Evolutionary conservation across 768 basidiomycete species (phyloP), one percentile per base, ranked within the genome.

Genomic region (Hygrocybe coccinea): DNA sequence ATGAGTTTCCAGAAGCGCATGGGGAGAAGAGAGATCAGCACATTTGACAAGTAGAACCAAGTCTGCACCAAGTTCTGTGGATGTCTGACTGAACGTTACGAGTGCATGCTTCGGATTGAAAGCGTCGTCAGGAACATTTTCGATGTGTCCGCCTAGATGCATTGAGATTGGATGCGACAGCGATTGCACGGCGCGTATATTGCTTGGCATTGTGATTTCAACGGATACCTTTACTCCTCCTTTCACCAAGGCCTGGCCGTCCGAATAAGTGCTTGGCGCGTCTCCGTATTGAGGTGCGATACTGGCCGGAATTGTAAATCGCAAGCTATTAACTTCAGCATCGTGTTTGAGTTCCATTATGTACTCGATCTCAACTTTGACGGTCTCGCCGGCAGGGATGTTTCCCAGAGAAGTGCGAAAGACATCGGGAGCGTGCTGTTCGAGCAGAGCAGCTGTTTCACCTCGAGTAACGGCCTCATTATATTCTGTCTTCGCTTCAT

Each of bases 21-120:
- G 44, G 7, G 44, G 44, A 22, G 44, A 46, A 22, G 44, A 17
- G 44, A 46, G 48, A 15, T 50, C 29, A 24, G 48, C 29, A 25
- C 48, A 50, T 50, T 50, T 50, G 24, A 50, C 34, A 25, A 50
- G 29, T 5, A 50, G 48, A 21, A 50, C 29, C 29, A 50, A 50
- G 48, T 50, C 34, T n/a, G 48, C 10, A 21, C 34, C 29, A 6
- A 50, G 24, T n/a, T 50, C 48, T 11, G 48, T 33, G 24, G 29
- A 33, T 3, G 48, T 33, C 34, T 50, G 48, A 15, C 48, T 25
- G 48, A 50, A 24, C 2, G 48, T 36, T 11, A 11, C 25, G 48
- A 50, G 29, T 5, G 48, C 48, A 24, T 50, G 48, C 19, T 50
- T 29, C 25, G 48, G 34, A 17, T 50, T 33, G 48, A 50, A 50